phyloP scores from a whole-genome alignment of 1,284 basidiomycete species.

The Somion occarium region DNA sequence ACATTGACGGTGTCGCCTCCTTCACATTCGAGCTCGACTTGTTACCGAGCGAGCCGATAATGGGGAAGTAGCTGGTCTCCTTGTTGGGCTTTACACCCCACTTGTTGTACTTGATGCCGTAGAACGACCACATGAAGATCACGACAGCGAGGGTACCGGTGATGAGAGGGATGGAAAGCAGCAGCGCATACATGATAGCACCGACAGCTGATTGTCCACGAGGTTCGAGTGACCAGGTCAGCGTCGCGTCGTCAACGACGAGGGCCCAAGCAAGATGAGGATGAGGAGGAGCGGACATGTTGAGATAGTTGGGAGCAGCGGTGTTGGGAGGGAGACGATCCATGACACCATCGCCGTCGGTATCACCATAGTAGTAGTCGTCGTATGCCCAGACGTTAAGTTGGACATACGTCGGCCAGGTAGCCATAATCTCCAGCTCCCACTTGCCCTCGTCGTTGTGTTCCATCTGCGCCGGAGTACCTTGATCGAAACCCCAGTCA shows the following conservation, averaged over 20 bases:
- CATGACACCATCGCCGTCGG: conserved; percentile 80
- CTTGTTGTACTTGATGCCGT: conserved; percentile 90
- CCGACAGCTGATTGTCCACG: conserved; percentile 77
- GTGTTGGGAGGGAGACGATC: conserved; percentile 89
- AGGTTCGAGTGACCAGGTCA: conserved; percentile 76
- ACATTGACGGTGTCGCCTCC: conserved; percentile 34
- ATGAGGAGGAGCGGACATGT: conserved; percentile 79
- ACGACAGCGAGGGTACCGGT: conserved; percentile 79
- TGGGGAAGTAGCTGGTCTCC: conserved; percentile 71
- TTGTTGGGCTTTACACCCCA: conserved; percentile 77
- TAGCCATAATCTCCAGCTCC: conserved; percentile 81
- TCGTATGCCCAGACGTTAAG: conserved; percentile 87
- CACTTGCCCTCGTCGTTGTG: conserved; percentile 60
- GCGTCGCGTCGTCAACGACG: conserved; percentile 68
- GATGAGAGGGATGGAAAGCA: conserved; percentile 77
- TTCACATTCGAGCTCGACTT: conserved; percentile 64
- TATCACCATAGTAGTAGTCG: conserved; percentile 87
- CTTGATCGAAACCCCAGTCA: conserved; percentile 85
- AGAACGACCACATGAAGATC: conserved; percentile 93
- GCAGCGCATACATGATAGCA: conserved; percentile 80
- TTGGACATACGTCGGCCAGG: conserved; percentile 85
- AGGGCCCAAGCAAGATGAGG: conserved; percentile 85
- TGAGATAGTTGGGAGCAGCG: conserved; percentile 80
- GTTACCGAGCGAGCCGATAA: conserved; percentile 59
- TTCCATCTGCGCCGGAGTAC: conserved; percentile 64